Conservation (phyloP, 805 yeast genomes). For the Alloascoidea hylecoeti region DNA sequence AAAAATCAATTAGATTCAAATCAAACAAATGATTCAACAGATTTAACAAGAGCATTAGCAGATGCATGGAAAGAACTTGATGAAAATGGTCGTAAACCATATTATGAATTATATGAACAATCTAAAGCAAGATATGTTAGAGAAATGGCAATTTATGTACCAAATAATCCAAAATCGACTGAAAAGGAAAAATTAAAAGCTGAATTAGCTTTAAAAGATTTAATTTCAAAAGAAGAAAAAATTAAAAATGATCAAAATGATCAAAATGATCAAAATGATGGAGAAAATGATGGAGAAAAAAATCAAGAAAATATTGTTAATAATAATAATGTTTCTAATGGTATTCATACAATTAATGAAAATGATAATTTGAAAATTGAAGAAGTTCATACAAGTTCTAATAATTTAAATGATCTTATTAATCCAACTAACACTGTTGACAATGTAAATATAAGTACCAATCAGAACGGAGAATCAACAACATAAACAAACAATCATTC, state of each 20-base stretch:
- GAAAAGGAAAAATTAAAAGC: constrained; percentile 13
- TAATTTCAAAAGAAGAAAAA: constrained; percentile 10
- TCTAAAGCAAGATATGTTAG: constrained; percentile 63
- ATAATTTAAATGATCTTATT: no score
- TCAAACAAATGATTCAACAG: constrained; percentile 35
- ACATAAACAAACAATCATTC: no score
- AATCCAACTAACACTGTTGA: no score
- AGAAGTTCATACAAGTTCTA: no score
- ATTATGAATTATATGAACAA: constrained; percentile 59
- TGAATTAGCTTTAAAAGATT: constrained; percentile 9
- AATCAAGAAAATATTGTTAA: constrained; percentile 2
- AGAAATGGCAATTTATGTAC: constrained; percentile 48
- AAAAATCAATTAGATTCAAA: constrained; percentile 39
- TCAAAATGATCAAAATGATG: constrained; percentile 7
- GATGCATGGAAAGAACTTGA: constrained; percentile 75
- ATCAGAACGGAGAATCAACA: no score
- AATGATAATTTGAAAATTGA: no score
- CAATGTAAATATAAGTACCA: no score
- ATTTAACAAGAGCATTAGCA: constrained; percentile 64
- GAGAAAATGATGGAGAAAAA: constrained; percentile 4
- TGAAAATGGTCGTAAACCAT: constrained; percentile 58
- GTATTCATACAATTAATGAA: constrained; percentile 2
- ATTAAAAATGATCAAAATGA: constrained; percentile 11
- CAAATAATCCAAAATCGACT: constrained; percentile 12
- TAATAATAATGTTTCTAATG: constrained; percentile 2